Base-by-base conservation (phyloP, 495 filamentous ascomycete species). In the Hypoxylon perforatum region DNA sequence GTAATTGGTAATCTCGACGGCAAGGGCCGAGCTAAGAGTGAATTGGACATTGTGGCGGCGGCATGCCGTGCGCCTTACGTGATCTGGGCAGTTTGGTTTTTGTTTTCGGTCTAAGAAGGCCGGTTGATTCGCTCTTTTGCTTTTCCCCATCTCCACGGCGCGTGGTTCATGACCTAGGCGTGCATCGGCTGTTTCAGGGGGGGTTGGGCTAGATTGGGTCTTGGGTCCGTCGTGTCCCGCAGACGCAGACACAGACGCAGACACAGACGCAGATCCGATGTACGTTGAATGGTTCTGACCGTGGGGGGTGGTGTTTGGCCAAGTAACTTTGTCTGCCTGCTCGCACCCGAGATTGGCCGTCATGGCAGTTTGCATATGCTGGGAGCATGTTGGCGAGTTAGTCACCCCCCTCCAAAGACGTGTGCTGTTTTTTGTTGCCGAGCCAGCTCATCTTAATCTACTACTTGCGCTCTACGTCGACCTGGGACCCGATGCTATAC, bases 61-160 rank as follows among this genome's bases (percentile, higher is more conserved):
- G 12, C 14, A 4, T 41, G 38, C 15, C 38, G 14, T 19, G n/a
- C n/a, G n/a, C 41, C 46, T 67, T 67, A 67, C 63, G 63, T 67
- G 63, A 67, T 57, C 57, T 22, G 17, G 30, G 30, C 30, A 33
- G 30, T 33, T 33, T 11, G 9, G 17, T 22, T 23, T 17, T 58
- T 36, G 44, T 63, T 64, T 60, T 69, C 66, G 65, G 60, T 68
- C 50, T 48, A 53, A 15, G 49, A 39, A 57, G 63, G 52, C 25
- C 7, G 2, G 3, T 50, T 67, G 63, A 67, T 67, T 67, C 63
- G 63, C 35, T 38, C 57, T 44, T 14, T 44, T 19, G 41, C 41
- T 19, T 44, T 9, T 33, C 45, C 47, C 21, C 28, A 25, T 35
- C n/a, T 33, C 46, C n/a, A 48, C 38, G 38, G 18, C 46, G 10